A percentile compares a stretch with the other conserved stretches of the same genome.
These are phyloP conservation scores for Pichia sp. DNA, from an alignment of 1,139 yeast genomes.

Conservation along the genomic window DNA sequence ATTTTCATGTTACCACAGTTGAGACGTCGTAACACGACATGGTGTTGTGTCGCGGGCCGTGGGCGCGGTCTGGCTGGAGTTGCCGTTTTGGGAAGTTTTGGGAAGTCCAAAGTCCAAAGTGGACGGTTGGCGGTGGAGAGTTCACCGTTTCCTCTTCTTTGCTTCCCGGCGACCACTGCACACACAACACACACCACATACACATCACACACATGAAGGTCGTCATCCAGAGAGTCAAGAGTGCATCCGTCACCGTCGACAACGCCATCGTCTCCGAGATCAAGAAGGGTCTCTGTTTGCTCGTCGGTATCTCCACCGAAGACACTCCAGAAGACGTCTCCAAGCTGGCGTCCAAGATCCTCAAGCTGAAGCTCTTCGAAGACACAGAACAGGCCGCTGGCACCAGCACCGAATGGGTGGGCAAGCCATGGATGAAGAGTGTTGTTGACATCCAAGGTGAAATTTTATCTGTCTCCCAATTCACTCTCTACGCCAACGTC, in stretches of 20 bases:
- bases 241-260: conserved; percentile 86
- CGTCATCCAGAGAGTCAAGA: conserved; percentile 83
- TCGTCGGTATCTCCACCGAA: conserved; percentile 79
- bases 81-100: conserved; percentile 5
- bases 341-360: conserved; percentile 64
- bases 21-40: no score
- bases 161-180: background rate
- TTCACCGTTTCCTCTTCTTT: no score
- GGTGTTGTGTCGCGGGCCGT: no score
- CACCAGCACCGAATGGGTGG: conserved; percentile 34
- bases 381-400: conserved; percentile 43
- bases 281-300: conserved; percentile 68
- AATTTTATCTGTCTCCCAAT: conserved; percentile 77
- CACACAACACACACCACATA: no score
- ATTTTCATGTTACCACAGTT: no score
- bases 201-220: conserved; percentile 71
- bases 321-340: conserved; percentile 75
- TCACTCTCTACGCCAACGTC: conserved; percentile 80
- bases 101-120: no score
- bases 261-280: conserved; percentile 66
- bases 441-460: conserved; percentile 55
- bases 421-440: conserved; percentile 61
- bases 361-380: conserved; percentile 70
- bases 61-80: no score
- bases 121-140: background rate